Conservation (phyloP, 2,329 filamentous ascomycete species). For the Alternaria sp. region DNA sequence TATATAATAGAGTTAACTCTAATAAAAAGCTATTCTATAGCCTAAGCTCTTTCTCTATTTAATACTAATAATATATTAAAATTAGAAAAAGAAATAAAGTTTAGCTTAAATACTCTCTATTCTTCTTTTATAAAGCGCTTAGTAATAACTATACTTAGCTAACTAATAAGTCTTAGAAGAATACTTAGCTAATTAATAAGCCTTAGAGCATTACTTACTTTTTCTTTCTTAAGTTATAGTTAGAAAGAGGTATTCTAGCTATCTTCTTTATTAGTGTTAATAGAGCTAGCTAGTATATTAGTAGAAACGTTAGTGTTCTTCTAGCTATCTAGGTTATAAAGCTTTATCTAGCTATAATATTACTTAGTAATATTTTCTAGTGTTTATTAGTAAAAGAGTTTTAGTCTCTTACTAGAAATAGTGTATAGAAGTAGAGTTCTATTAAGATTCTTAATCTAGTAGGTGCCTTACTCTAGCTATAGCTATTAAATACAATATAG, state of each 20-base stretch:
- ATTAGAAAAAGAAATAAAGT: background rate
- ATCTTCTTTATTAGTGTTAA: background rate
- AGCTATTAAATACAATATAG: too few relatives aligned
- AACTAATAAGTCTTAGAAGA: background rate
- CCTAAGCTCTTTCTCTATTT: too few relatives aligned
- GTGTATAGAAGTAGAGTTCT: background rate
- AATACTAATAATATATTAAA: background rate
- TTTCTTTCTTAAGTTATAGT: background rate
- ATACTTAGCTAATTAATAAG: background rate
- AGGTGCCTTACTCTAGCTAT: background rate
- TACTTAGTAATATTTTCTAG: background rate
- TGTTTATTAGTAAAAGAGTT: background rate
- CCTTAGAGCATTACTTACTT: fast-evolving
- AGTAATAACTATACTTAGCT: background rate
- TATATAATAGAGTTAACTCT: too few relatives aligned
- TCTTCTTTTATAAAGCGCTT: background rate
- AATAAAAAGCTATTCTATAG: too few relatives aligned
- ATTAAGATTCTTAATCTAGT: background rate
- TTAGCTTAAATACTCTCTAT: background rate
- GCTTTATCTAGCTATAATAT: background rate
- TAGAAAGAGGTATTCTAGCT: background rate
- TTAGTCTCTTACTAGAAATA: background rate
- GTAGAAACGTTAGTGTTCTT: background rate
- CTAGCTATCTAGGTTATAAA: background rate
- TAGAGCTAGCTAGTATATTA: background rate